A percentile compares a stretch with the other conserved stretches of the same genome.
phyloP scores from a whole-genome alignment of 2,329 filamentous ascomycete species.

The Coleophoma eucalyptorum region DNA sequence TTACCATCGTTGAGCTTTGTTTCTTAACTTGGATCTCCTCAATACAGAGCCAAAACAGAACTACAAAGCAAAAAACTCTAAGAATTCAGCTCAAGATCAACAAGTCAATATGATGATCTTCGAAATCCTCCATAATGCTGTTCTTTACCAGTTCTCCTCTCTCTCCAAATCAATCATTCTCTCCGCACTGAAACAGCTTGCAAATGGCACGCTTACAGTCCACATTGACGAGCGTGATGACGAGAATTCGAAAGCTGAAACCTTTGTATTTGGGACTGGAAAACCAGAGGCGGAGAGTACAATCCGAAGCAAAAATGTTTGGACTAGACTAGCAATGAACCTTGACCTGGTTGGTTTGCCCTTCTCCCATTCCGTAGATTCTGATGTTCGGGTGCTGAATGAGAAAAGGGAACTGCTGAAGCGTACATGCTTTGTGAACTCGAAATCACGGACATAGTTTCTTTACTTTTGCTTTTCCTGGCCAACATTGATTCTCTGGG shows the following conservation, averaged over 20 bases:
- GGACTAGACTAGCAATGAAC: neutral
- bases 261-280: neutral
- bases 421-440: conserved; percentile 69
- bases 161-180: neutral
- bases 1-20: neutral
- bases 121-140: neutral
- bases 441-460: conserved; percentile 57
- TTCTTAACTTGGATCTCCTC: neutral
- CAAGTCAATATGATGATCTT: neutral
- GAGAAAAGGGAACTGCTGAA: conserved; percentile 8
- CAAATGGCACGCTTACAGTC: neutral
- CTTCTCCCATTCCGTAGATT: neutral
- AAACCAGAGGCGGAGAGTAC: neutral
- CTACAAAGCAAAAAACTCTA: neutral
- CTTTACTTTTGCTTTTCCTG: neutral
- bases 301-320: neutral
- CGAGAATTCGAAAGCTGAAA: neutral
- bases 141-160: neutral
- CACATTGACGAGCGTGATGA: neutral
- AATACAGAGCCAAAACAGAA: neutral
- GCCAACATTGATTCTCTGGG: neutral
- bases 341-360: neutral
- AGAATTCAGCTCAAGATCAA: too few relatives aligned
- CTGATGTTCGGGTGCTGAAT: neutral
- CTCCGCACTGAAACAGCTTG: neutral